Base-by-base conservation (phyloP, 2,329 filamentous ascomycete genomes). In the Sporothrix schenckii region DNA sequence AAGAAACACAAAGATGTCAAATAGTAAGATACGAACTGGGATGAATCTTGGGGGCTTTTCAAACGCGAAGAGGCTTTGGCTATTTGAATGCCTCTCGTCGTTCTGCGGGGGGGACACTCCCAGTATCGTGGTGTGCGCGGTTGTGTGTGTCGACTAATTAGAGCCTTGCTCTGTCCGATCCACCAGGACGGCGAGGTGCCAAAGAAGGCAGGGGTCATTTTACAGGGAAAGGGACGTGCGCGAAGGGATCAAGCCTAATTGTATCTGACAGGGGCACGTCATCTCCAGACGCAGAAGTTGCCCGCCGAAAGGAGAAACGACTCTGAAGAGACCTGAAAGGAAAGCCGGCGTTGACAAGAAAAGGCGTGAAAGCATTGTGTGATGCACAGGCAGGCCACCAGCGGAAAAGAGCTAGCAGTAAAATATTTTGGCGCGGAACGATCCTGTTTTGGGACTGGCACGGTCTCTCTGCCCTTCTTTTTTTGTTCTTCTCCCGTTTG, bases 111-210 rank as follows among this genome's bases (percentile, higher is more conserved):
- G 4, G 30, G 2, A 19, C 9, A 16, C 41, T 44, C 11, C 11
- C 27, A 16, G n/a, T 14, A 61, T 47, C 39, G n/a, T 60, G 19
- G 19, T 60, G 21, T 41, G 56, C 47, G 58, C 44, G 30, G 34
- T 30, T 60, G 11, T n/a, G 16, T 30, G 19, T 44, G 34, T 5
- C n/a, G 11, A 16, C 39, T 47, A 34, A 65, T 34, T 50, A n/a
- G 16, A 19, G 21, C n/a, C 63, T 21, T 65, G 27, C 47, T 27
- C 34, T 34, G 7, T 34, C 47, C 44, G 63, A 52, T 60, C 69
- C 69, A 70, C 63, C 53, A 70, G 69, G 68, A 67, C 71, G 71
- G 69, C 71, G 71, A 72, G 68, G 47, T 61, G 60, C 67, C 56
- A 39, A 24, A 41, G 44, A 50, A n/a, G 14, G 61, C 44, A 27